Evolutionary conservation across 176 grass and related monocot genomes (phyloP).

Genomic region (Lolium rigidum): DNA sequence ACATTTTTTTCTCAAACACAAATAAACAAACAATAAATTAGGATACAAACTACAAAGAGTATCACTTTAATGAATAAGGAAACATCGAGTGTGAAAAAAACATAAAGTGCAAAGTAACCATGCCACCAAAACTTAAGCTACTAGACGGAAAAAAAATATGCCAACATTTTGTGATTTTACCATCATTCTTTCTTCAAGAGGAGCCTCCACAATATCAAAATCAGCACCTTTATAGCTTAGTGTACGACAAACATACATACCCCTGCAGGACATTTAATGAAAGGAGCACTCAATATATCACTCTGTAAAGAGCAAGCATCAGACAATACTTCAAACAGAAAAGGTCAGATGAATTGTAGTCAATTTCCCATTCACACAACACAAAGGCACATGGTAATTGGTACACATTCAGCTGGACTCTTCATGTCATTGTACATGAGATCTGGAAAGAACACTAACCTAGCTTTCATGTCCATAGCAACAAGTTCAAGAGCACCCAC

Average conservation of each 20-base stretch:
- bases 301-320: constrained; percentile 6
- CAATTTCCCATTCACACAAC: constrained; percentile 23
- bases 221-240: constrained; percentile 94
- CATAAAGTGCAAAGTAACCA: constrained; percentile 21
- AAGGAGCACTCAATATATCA: constrained; percentile 38
- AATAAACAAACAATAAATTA: background rate
- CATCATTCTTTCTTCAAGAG: constrained; percentile 94
- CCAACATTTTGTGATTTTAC: constrained; percentile 63
- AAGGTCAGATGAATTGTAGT: constrained; percentile 27
- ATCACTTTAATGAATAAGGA: constrained; percentile 15
- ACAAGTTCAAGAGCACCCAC: constrained; percentile 99
- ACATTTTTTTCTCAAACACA: constrained; percentile 3
- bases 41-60: constrained; percentile 15
- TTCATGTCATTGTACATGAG: constrained; percentile 35
- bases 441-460: constrained; percentile 57
- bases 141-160: constrained; percentile 23
- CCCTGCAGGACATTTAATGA: constrained; percentile 62
- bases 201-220: constrained; percentile 94
- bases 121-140: constrained; percentile 29
- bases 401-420: constrained; percentile 31
- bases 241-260: constrained; percentile 98
- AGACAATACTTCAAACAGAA: constrained; percentile 26
- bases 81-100: constrained; percentile 28
- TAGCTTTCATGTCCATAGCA: constrained; percentile 99
- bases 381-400: constrained; percentile 23